These are phyloP conservation scores for Aspergillus sclerotiicarbonarius DNA, from an alignment of 495 filamentous ascomycete genomes.

Conservation along the genomic window DNA sequence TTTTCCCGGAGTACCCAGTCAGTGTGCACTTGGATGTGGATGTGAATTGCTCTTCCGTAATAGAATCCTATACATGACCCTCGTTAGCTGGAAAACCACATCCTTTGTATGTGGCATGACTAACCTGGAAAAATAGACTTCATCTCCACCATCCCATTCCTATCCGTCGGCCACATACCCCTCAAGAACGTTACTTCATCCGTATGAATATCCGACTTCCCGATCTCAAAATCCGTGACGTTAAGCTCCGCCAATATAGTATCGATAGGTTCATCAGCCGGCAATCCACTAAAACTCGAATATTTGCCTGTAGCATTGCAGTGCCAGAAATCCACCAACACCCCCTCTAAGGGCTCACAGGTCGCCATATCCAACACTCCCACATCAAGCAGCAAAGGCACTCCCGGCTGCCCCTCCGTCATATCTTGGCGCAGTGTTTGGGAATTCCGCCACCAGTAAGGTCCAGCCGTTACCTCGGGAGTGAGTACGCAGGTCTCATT, in stretches of 20 bases:
- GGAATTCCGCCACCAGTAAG: slow-evolving; percentile 38
- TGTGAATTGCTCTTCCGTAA: too few relatives aligned
- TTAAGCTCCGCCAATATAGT: slow-evolving; percentile 12
- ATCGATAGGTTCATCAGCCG: slow-evolving; percentile 23
- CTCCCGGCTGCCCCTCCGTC: slow-evolving; percentile 49
- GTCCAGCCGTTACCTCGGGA: slow-evolving; percentile 48
- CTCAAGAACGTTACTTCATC: slow-evolving; percentile 43
- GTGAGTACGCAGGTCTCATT: slow-evolving; percentile 51
- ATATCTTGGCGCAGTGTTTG: slow-evolving; percentile 44
- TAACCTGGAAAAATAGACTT: slow-evolving; percentile 52
- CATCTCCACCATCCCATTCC: slow-evolving; percentile 47
- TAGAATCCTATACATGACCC: too few relatives aligned
- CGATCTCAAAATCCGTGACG: not conserved
- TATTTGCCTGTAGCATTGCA: slow-evolving; percentile 49
- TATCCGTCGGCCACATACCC: slow-evolving; percentile 49
- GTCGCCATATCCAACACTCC: slow-evolving; percentile 53
- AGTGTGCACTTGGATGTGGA: too few relatives aligned
- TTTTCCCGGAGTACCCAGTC: too few relatives aligned
- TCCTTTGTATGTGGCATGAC: too few relatives aligned
- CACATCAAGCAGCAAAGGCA: slow-evolving; percentile 52
- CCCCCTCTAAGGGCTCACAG: slow-evolving; percentile 46
- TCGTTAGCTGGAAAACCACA: too few relatives aligned
- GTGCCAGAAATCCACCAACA: slow-evolving; percentile 58
- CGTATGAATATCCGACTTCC: slow-evolving; percentile 23
- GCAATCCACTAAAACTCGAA: slow-evolving; percentile 43